Percentiles rank a stretch among this genome's conserved stretches.
Evolutionary conservation across 2,329 filamentous ascomycete genomes (phyloP).

Genomic region (Aureobasidium sp.): DNA sequence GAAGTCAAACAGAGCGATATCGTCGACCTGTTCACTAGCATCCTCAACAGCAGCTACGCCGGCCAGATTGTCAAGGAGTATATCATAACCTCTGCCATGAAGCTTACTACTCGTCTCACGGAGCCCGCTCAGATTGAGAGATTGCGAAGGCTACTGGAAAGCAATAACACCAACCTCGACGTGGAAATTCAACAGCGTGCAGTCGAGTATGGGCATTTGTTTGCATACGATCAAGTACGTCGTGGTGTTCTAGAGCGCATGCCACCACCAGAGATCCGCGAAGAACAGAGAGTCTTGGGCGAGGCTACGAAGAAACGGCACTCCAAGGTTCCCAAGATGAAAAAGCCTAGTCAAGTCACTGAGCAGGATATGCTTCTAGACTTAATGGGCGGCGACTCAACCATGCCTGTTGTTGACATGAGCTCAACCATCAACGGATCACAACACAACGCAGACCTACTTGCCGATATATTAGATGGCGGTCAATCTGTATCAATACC

Average conservation of each 20-base stretch:
- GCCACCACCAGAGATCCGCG: slow-evolving; percentile 93
- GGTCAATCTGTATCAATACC: slow-evolving; percentile 39
- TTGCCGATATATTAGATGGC: slow-evolving; percentile 85
- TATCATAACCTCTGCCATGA: slow-evolving; percentile 90
- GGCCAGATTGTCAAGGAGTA: slow-evolving; percentile 90
- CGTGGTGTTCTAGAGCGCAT: slow-evolving; percentile 92
- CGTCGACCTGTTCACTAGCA: slow-evolving; percentile 83
- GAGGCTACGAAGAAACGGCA: slow-evolving; percentile 54
- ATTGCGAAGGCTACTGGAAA: slow-evolving; percentile 68
- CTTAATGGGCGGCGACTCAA: slow-evolving; percentile 72
- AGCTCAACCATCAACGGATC: slow-evolving; percentile 50
- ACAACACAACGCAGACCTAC: slow-evolving; percentile 71
- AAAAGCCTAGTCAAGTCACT: slow-evolving; percentile 68
- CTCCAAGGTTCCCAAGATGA: slow-evolving; percentile 59
- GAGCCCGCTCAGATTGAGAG: slow-evolving; percentile 82
- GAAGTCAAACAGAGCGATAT: slow-evolving; percentile 82
- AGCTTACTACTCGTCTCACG: slow-evolving; percentile 80
- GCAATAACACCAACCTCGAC: slow-evolving; percentile 78
- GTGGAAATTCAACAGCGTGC: slow-evolving; percentile 94
- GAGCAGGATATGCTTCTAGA: slow-evolving; percentile 90
- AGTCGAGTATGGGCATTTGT: slow-evolving; percentile 93
- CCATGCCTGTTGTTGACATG: slow-evolving; percentile 52
- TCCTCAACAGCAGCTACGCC: slow-evolving; percentile 90
- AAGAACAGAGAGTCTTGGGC: slow-evolving; percentile 85
- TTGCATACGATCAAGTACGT: slow-evolving; percentile 78